These are phyloP conservation scores for Starmerella apis DNA, from an alignment of 805 yeast species.

Conservation along the genomic window DNA sequence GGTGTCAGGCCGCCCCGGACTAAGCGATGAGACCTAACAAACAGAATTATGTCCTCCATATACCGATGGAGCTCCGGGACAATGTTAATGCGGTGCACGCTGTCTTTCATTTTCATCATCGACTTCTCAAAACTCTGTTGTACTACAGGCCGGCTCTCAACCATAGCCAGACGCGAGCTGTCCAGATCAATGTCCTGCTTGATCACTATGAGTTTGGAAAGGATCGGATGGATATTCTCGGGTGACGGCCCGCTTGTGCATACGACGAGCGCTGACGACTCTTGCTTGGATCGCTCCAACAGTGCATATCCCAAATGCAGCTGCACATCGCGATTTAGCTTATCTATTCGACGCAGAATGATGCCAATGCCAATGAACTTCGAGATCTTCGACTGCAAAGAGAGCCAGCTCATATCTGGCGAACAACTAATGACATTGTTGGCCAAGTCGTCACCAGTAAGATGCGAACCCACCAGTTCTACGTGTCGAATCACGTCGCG, in stretches of 20 bases:
- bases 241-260: slow-evolving; percentile 10
- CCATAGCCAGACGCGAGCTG: slow-evolving; percentile 12
- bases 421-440: slow-evolving; percentile 8
- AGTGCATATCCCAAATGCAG: slow-evolving; percentile 17
- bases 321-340: slow-evolving; percentile 11
- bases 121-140: not conserved
- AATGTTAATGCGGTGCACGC: slow-evolving; percentile 29
- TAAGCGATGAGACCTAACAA: slow-evolving; percentile 45
- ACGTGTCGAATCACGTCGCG: slow-evolving; percentile 11
- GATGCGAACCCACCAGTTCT: slow-evolving; percentile 1
- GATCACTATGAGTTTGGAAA: slow-evolving; percentile 18
- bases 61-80: slow-evolving; percentile 45
- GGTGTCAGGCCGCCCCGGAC: slow-evolving; percentile 47
- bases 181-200: slow-evolving; percentile 11
- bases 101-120: not conserved
- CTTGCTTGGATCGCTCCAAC: not conserved
- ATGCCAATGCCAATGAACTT: not conserved
- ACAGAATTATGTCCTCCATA: slow-evolving; percentile 47
- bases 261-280: slow-evolving; percentile 6
- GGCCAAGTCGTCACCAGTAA: not conserved
- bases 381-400: slow-evolving; percentile 2
- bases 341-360: slow-evolving; percentile 12
- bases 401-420: slow-evolving; percentile 11
- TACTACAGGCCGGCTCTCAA: slow-evolving; percentile 9
- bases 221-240: slow-evolving; percentile 12